These are phyloP conservation scores for Erigeron canadensis DNA, from an alignment of 129 eudicot genomes.

Conservation along the genomic window DNA sequence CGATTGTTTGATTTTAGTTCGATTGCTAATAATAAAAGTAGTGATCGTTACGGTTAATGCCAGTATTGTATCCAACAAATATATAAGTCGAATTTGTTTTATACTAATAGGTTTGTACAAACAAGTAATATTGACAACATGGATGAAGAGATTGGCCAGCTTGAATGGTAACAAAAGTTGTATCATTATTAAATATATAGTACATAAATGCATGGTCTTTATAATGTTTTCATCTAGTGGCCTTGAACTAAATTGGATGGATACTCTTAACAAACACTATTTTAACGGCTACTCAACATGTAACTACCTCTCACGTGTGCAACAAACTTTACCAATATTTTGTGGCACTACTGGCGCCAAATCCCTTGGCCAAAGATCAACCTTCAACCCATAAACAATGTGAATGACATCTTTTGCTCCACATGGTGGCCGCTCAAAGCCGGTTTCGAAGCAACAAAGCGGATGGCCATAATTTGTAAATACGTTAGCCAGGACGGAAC, in stretches of 20 bases:
- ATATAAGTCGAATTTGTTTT: neutral
- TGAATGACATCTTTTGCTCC: slow-evolving; percentile 64
- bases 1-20: slow-evolving; percentile 4
- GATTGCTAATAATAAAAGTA: slow-evolving; percentile 19
- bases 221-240: neutral
- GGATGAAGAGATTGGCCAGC: no score
- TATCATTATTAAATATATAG: no score
- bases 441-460: slow-evolving; percentile 61
- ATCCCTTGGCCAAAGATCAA: slow-evolving; percentile 47
- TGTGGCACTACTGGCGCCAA: slow-evolving; percentile 31
- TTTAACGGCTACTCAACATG: neutral
- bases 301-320: slow-evolving; percentile 23
- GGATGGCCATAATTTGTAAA: slow-evolving; percentile 60
- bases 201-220: no score
- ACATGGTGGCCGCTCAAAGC: slow-evolving; percentile 52
- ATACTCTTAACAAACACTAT: slow-evolving; percentile 5
- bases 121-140: neutral
- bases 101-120: neutral
- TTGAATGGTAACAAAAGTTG: no score
- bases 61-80: neutral
- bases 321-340: slow-evolving; percentile 23
- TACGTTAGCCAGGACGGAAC: no score
- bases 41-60: neutral
- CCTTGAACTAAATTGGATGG: neutral
- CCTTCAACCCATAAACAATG: slow-evolving; percentile 56